Evolutionary conservation across 2,329 filamentous ascomycete genomes (phyloP).

Genomic region (Zarea fungicola): DNA sequence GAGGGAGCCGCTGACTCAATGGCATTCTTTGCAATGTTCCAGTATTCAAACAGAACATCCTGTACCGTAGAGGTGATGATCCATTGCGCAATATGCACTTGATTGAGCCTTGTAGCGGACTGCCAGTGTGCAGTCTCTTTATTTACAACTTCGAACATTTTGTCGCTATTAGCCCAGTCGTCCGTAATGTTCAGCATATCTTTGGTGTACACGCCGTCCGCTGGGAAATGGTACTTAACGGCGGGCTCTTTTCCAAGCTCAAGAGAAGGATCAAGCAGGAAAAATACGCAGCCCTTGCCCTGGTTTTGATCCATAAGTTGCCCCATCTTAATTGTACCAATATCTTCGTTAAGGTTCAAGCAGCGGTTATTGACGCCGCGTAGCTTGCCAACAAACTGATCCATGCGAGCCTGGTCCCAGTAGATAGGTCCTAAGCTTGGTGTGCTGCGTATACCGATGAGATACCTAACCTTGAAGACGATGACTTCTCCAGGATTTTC

Average conservation of each 20-base stretch:
- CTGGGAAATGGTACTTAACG: slow-evolving; percentile 3
- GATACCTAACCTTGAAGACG: slow-evolving; percentile 39
- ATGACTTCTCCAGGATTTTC: slow-evolving; percentile 40
- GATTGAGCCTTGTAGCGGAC: slow-evolving; percentile 13
- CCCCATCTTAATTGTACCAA: slow-evolving; percentile 21
- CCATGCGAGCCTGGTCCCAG: slow-evolving; percentile 22
- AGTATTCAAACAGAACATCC: too few relatives aligned
- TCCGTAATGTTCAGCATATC: slow-evolving; percentile 20
- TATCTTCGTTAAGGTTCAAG: slow-evolving; percentile 19
- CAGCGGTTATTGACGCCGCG: slow-evolving; percentile 37
- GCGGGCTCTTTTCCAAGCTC: too few relatives aligned
- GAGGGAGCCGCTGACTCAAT: too few relatives aligned
- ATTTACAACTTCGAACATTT: slow-evolving; percentile 19
- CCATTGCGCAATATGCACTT: slow-evolving; percentile 26
- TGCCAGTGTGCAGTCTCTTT: slow-evolving; percentile 18
- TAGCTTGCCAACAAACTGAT: slow-evolving; percentile 34
- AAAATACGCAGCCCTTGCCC: slow-evolving; percentile 27
- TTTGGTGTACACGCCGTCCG: neutral
- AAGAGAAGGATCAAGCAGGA: slow-evolving; percentile 22
- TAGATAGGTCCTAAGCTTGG: slow-evolving; percentile 22
- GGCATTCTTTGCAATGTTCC: too few relatives aligned
- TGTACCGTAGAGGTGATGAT: slow-evolving; percentile 24
- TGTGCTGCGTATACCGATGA: slow-evolving; percentile 33
- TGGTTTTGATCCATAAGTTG: slow-evolving; percentile 26
- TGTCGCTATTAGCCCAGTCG: slow-evolving; percentile 25